Evolutionary conservation across 1,284 basidiomycete species (phyloP), one percentile per base, ranked within the genome.

Genomic region (Pisolithus thermaeus): DNA sequence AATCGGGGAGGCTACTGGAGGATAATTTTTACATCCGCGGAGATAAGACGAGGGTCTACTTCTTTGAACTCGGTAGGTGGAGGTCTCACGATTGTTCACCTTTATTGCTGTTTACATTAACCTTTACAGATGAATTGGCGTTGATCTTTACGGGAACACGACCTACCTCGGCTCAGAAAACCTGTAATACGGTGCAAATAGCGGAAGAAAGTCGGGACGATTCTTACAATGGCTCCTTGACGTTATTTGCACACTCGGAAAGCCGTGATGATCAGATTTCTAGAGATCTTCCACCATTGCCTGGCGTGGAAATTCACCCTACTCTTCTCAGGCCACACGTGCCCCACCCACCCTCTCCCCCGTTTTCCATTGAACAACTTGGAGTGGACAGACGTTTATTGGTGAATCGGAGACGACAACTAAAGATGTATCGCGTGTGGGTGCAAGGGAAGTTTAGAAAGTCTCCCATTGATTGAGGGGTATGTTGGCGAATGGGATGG

Each of bases 391-490:
- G 93, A 11, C 77, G 94, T n/a, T 70, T 97, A 55, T 75, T 97
- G 46, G 84, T 97, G 39, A 97, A 97, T 67, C 77, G 94, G 47
- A 97, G 95, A 69, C 76, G 91, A 51, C 87, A 93, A 71, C 72
- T 95, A 50, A 93, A 95, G 70, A 97, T 97, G 94, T 96, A 95
- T 67, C 76, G 94, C 42, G 90, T 94, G 4, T 96, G 92, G 92
- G 85, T 95, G 82, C 92, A 96, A 70, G 90, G 83, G 3, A 90
- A 89, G 67, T 94, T 93, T 61, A 63, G 54, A 18, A 30, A 48
- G 37, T 27, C 25, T n/a, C 40, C 18, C 7, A 7, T 23, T 32
- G 38, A 42, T n/a, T 35, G n/a, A 49, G n/a, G 28, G 22, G 36
- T 14, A 28, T 12, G 16, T 28, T 22, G 28, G 47, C n/a, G 18